Conservation (phyloP, 805 yeast genomes). For the Kurtzmaniella fragi region DNA sequence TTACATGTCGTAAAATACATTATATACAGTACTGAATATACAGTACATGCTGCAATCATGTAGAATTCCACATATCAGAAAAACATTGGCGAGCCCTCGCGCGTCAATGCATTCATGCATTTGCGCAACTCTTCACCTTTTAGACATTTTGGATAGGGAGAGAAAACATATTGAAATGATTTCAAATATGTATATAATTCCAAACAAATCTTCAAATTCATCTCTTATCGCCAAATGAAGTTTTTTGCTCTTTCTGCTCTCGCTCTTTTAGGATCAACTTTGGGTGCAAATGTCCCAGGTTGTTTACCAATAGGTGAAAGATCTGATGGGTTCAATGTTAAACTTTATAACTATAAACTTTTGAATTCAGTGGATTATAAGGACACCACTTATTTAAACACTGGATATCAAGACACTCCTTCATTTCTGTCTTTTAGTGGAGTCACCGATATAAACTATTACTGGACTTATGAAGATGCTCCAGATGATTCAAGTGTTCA, state of each 20-base stretch:
- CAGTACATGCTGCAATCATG: too few relatives aligned
- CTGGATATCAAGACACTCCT: neutral
- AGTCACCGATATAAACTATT: neutral
- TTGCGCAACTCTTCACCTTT: too few relatives aligned
- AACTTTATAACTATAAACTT: neutral
- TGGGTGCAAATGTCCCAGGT: constrained; percentile 1
- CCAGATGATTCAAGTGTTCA: neutral
- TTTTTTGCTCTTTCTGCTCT: neutral
- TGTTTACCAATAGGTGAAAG: constrained; percentile 1
- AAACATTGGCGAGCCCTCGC: too few relatives aligned
- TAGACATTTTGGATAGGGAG: too few relatives aligned
- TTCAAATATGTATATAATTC: too few relatives aligned
- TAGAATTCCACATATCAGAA: too few relatives aligned
- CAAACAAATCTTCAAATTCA: too few relatives aligned
- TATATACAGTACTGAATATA: too few relatives aligned
- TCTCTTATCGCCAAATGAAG: neutral
- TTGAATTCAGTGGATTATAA: neutral
- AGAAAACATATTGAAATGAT: too few relatives aligned
- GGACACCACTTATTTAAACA: neutral
- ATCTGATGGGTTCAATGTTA: neutral
- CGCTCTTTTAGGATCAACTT: neutral
- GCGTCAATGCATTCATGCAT: too few relatives aligned
- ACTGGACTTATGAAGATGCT: neutral
- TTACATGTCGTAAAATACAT: too few relatives aligned
- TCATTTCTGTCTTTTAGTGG: neutral